phyloP scores from a whole-genome alignment of 208 protist genomes.

The Ichthyophonus hoferi region DNA sequence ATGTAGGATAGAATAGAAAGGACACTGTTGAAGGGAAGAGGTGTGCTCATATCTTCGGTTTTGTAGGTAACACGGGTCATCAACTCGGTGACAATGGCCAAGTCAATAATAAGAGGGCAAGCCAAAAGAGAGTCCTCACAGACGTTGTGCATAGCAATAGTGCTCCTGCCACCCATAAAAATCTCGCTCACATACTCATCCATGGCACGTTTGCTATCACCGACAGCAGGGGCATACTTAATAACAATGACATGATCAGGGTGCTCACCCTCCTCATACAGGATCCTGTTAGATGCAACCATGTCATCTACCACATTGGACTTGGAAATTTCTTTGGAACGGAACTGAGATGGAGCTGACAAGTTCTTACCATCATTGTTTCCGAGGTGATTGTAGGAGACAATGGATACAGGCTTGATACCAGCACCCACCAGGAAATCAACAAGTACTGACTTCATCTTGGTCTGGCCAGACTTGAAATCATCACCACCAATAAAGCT shows the following conservation, averaged over 20 bases:
- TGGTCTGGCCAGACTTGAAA: slow-evolving; percentile 99
- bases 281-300: slow-evolving; percentile 87
- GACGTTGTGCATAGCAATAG: slow-evolving; percentile 89
- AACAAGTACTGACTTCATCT: slow-evolving; percentile 96
- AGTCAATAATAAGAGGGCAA: slow-evolving; percentile 94
- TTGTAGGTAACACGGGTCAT: slow-evolving; percentile 77
- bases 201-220: slow-evolving; percentile 83
- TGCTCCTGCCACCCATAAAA: slow-evolving; percentile 90
- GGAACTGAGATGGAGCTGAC: slow-evolving; percentile 84
- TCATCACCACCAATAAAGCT: slow-evolving; percentile 94
- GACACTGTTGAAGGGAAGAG: slow-evolving; percentile 81
- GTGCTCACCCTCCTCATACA: slow-evolving; percentile 83
- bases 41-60: slow-evolving; percentile 51
- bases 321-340: slow-evolving; percentile 98
- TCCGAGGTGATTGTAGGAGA: slow-evolving; percentile 93
- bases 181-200: slow-evolving; percentile 97
- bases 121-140: slow-evolving; percentile 98
- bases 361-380: slow-evolving; percentile 99
- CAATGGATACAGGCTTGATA: slow-evolving; percentile 81
- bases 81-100: slow-evolving; percentile 91
- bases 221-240: slow-evolving; percentile 96
- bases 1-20: slow-evolving; percentile 88
- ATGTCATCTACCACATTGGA: slow-evolving; percentile 98
- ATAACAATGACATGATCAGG: slow-evolving; percentile 97
- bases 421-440: slow-evolving; percentile 94